phyloP scores from a whole-genome alignment of 2,329 filamentous ascomycete genomes.

The Boeremia lycopersici region DNA sequence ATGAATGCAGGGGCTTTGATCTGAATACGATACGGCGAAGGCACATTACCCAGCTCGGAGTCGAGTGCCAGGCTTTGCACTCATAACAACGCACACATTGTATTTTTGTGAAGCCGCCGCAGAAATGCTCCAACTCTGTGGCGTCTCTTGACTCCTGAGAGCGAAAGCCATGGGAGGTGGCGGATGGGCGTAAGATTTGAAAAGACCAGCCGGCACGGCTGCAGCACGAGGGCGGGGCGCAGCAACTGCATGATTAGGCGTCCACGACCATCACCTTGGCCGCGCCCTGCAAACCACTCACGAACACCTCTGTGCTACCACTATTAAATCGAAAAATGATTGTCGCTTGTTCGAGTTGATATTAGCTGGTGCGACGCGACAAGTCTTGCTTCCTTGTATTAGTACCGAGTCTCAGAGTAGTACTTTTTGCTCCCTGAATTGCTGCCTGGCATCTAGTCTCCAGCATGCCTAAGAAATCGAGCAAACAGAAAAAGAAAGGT shows the following conservation, averaged over 20 bases:
- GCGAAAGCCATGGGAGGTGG: too few relatives aligned
- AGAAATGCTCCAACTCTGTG: too few relatives aligned
- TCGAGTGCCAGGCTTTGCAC: too few relatives aligned
- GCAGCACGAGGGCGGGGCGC: neutral
- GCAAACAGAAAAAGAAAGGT: neutral
- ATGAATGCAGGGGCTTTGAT: constrained; percentile 51
- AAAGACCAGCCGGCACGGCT: neutral
- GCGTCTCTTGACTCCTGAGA: too few relatives aligned
- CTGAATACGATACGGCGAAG: constrained; percentile 6
- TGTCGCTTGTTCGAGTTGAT: too few relatives aligned
- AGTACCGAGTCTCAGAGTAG: too few relatives aligned
- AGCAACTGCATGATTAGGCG: neutral
- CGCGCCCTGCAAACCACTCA: neutral
- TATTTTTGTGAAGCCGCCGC: too few relatives aligned
- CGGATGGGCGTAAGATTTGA: neutral
- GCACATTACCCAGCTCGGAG: neutral
- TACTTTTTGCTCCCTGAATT: too few relatives aligned
- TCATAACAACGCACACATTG: too few relatives aligned
- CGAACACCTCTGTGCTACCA: neutral
- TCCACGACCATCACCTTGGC: neutral
- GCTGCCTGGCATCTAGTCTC: too few relatives aligned
- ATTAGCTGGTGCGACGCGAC: too few relatives aligned
- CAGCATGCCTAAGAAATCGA: neutral
- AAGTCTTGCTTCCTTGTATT: too few relatives aligned
- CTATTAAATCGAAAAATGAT: neutral